Evolutionary conservation across 768 basidiomycete species (phyloP).

Genomic region (Terana coerulea): DNA sequence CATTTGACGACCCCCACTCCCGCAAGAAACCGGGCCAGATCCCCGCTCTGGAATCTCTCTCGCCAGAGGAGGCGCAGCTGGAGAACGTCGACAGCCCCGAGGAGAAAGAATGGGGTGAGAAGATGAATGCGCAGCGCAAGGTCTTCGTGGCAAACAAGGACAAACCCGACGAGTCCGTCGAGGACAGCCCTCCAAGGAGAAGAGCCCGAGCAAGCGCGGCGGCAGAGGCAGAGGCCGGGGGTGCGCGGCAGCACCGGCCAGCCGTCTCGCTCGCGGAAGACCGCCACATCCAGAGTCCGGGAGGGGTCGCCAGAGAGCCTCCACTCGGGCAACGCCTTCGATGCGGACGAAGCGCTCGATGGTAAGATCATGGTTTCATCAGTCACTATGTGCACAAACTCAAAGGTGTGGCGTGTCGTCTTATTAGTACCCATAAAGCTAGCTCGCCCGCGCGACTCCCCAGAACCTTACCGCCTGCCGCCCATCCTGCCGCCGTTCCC

Average conservation of each 20-base stretch:
- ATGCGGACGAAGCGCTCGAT: not conserved
- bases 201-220: not conserved
- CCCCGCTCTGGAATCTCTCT: conserved; percentile 26
- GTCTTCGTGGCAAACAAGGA: conserved; percentile 32
- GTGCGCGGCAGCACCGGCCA: not conserved
- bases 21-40: conserved; percentile 23
- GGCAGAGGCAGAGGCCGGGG: not conserved
- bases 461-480: conserved; percentile 3
- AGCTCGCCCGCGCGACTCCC: not conserved
- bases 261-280: not conserved
- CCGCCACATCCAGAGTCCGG: not conserved
- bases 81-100: conserved; percentile 44
- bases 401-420: no score
- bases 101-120: conserved; percentile 36
- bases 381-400: not conserved
- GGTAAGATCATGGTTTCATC: not conserved
- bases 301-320: conserved; percentile 1
- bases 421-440: not conserved
- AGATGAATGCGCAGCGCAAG: conserved; percentile 36
- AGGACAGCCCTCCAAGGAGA: not conserved
- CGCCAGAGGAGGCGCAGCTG: conserved; percentile 27
- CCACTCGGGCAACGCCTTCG: not conserved
- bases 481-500: not conserved
- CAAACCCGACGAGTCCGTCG: conserved; percentile 19
- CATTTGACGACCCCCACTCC: conserved; percentile 33